Evolutionary conservation across 345 rosid genomes (phyloP).

Genomic region (Noccaea caerulescens): DNA sequence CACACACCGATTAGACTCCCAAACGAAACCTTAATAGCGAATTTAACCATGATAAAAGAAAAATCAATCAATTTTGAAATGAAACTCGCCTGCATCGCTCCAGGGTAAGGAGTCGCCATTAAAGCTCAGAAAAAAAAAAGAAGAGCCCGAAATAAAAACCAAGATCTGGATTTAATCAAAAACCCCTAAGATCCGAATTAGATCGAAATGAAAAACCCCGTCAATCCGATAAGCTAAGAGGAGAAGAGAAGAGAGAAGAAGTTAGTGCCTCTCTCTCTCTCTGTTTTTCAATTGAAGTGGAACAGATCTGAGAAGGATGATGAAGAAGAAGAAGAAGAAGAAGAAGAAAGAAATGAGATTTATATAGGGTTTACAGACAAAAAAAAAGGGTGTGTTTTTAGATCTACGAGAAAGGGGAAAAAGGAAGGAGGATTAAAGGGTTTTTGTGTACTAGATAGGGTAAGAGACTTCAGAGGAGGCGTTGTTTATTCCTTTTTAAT

Average conservation of each 20-base stretch:
- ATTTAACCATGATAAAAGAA: background rate
- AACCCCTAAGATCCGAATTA: constrained; percentile 26
- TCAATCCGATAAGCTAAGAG: background rate
- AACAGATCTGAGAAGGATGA: constrained; percentile 24
- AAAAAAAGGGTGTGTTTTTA: background rate
- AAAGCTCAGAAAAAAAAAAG: constrained; percentile 19
- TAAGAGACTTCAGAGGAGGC: constrained; percentile 33
- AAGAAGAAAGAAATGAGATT: constrained; percentile 26
- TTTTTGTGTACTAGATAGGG: constrained; percentile 38
- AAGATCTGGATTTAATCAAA: constrained; percentile 31
- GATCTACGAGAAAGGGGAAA: constrained; percentile 29
- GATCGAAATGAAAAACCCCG: constrained; percentile 7
- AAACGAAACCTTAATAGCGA: background rate
- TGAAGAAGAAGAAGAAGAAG: background rate
- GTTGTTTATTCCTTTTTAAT: constrained; percentile 16
- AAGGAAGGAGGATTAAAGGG: constrained; percentile 12
- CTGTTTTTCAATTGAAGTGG: background rate
- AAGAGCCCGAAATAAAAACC: background rate
- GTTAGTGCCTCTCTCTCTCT: background rate
- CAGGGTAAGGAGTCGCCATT: constrained; percentile 72
- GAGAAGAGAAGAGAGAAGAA: background rate
- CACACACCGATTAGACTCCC: background rate
- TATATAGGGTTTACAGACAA: constrained; percentile 40
- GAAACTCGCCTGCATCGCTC: constrained; percentile 63
- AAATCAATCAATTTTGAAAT: background rate